These are phyloP conservation scores for Antrodiella citrinella DNA, from an alignment of 768 basidiomycete species.

Conservation along the genomic window DNA sequence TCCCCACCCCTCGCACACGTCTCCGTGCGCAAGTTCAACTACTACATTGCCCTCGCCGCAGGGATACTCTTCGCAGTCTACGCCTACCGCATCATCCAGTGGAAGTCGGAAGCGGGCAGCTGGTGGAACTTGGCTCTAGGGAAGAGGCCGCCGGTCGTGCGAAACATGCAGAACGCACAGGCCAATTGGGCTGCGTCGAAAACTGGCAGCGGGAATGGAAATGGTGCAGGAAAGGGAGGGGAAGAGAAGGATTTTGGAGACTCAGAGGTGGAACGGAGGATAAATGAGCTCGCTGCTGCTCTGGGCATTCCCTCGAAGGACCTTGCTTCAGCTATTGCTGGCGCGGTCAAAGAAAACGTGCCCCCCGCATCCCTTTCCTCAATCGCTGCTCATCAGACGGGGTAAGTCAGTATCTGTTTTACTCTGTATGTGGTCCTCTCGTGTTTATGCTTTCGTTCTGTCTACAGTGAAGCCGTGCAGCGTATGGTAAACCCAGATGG, in stretches of 20 bases:
- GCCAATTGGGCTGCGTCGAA: conserved; percentile 7
- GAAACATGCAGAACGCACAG: conserved; percentile 4
- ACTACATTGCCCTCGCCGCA: conserved; percentile 34
- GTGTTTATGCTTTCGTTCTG: too few relatives aligned
- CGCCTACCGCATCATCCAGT: conserved; percentile 38
- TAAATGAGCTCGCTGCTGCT: conserved; percentile 52
- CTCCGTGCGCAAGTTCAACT: conserved; percentile 42
- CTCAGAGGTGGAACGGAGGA: conserved; percentile 41
- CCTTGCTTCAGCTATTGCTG: conserved; percentile 56
- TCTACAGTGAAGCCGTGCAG: conserved; percentile 13
- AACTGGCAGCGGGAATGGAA: not conserved
- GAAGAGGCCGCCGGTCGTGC: conserved; percentile 22
- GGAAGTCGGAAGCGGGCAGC: conserved; percentile 45
- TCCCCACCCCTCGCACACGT: conserved; percentile 37
- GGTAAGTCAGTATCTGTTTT: conserved; percentile 13
- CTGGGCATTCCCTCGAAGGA: conserved; percentile 55
- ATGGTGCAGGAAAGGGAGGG: conserved; percentile 3
- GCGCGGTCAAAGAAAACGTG: conserved; percentile 48
- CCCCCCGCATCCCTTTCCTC: conserved; percentile 55
- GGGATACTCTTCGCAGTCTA: conserved; percentile 42
- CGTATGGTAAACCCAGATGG: conserved; percentile 17
- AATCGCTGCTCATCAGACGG: conserved; percentile 40
- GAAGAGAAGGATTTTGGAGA: not conserved
- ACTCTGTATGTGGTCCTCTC: not conserved
- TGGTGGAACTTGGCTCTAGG: conserved; percentile 54